Evolutionary conservation across 2,329 filamentous ascomycete species (phyloP).

Genomic region (Fusarium pseudocircinatum): DNA sequence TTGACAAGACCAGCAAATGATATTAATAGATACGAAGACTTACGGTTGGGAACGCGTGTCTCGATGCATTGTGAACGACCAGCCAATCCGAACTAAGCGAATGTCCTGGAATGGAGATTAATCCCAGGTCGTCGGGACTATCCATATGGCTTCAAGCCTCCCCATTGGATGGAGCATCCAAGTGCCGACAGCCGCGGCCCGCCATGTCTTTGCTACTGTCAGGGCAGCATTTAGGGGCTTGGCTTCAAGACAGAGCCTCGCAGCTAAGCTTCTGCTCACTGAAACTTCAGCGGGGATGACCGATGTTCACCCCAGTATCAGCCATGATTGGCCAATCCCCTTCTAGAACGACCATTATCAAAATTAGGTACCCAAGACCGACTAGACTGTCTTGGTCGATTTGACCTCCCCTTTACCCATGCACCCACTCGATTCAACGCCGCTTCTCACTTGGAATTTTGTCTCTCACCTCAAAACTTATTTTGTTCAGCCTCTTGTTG

Average conservation of each 20-base stretch:
- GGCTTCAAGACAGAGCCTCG: constrained; percentile 16
- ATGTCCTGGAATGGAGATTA: constrained; percentile 30
- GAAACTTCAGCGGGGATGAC: background rate
- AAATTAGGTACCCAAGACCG: background rate
- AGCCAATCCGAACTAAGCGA: constrained; percentile 27
- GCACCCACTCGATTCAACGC: constrained; percentile 11
- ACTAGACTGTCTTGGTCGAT: background rate
- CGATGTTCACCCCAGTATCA: background rate
- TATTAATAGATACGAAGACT: background rate
- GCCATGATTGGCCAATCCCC: constrained; percentile 3
- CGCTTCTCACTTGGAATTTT: constrained; percentile 18
- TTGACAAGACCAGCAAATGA: background rate
- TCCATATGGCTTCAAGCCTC: background rate
- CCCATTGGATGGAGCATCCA: constrained; percentile 9
- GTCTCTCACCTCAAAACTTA: constrained; percentile 13
- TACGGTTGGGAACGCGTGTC: background rate
- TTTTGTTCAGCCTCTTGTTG: background rate
- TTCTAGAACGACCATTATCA: constrained; percentile 24
- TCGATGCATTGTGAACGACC: background rate
- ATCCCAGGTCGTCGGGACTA: constrained; percentile 9
- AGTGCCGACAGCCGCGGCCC: constrained; percentile 11
- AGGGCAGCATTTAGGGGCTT: constrained; percentile 20
- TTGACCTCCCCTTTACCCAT: constrained; percentile 29
- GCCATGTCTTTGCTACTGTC: constrained; percentile 2
- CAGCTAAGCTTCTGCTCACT: constrained; percentile 26